phyloP scores from a whole-genome alignment of 164 flowering plant species.

The Platanus orientalis region DNA sequence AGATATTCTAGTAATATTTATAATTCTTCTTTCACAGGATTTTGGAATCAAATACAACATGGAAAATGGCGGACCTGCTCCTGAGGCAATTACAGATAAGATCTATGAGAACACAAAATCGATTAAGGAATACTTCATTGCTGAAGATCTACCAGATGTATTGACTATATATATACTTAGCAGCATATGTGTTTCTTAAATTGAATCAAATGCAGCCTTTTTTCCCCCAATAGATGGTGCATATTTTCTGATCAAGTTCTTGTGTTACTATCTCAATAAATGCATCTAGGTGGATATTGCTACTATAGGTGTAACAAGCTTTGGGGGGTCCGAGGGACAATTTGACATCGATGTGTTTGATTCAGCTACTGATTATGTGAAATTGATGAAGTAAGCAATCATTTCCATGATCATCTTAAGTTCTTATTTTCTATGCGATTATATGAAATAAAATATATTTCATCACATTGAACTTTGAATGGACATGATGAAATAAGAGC shows the following conservation, averaged over 20 bases:
- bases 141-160: constrained; percentile 88
- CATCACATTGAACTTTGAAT: neutral
- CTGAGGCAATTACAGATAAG: constrained; percentile 86
- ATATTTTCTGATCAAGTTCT: neutral
- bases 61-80: constrained; percentile 99
- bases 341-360: constrained; percentile 97
- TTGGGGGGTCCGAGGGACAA: constrained; percentile 83
- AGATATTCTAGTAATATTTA: neutral
- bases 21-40: constrained; percentile 46
- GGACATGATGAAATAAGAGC: neutral
- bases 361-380: constrained; percentile 84
- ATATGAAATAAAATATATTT: neutral
- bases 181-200: neutral
- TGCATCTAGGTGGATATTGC: constrained; percentile 76
- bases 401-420: neutral
- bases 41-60: constrained; percentile 98
- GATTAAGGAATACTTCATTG: constrained; percentile 77
- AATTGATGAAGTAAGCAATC: constrained; percentile 83
- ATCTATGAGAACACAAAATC: constrained; percentile 83
- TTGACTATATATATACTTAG: constrained; percentile 6
- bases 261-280: constrained; percentile 2
- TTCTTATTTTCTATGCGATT: constrained; percentile 3
- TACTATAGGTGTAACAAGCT: constrained; percentile 52
- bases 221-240: neutral
- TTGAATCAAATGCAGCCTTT: neutral